Evolutionary conservation across 1,284 basidiomycete species (phyloP).

Genomic region (Pseudozyma tsukubaensis): DNA sequence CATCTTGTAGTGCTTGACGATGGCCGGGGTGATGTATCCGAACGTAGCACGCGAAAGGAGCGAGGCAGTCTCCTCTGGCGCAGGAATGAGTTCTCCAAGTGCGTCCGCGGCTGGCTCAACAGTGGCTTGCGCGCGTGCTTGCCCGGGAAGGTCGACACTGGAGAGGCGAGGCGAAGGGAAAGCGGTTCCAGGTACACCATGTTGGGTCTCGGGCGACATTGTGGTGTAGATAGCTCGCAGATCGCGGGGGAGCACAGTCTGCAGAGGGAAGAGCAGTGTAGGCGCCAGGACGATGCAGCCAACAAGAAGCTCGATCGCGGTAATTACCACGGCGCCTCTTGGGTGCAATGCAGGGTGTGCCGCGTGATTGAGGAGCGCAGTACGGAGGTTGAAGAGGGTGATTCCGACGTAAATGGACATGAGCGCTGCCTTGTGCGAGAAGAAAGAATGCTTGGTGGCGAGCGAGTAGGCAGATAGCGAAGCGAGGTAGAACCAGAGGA

Average conservation of each 20-base stretch:
- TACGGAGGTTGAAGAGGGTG: conserved; percentile 60
- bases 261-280: conserved; percentile 58
- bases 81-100: conserved; percentile 43
- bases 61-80: conserved; percentile 63
- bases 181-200: conserved; percentile 57
- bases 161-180: conserved; percentile 58
- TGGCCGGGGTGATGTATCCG: conserved; percentile 65
- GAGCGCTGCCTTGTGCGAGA: conserved; percentile 59
- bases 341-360: conserved; percentile 21
- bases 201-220: conserved; percentile 55
- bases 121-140: conserved; percentile 8
- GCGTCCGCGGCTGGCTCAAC: conserved; percentile 6
- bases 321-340: conserved; percentile 34
- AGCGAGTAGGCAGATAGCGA: conserved; percentile 51
- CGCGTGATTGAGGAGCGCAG: conserved; percentile 39
- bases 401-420: conserved; percentile 50
- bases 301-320: conserved; percentile 42
- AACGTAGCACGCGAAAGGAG: conserved; percentile 62
- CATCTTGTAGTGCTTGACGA: conserved; percentile 70
- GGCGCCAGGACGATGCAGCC: conserved; percentile 43
- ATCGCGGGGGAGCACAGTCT: conserved; percentile 46
- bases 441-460: conserved; percentile 47
- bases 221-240: conserved; percentile 62
- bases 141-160: conserved; percentile 9
- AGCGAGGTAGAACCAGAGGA: conserved; percentile 58